Evolutionary conservation across 345 rosid species (phyloP).

Genomic region (Populus nigra): DNA sequence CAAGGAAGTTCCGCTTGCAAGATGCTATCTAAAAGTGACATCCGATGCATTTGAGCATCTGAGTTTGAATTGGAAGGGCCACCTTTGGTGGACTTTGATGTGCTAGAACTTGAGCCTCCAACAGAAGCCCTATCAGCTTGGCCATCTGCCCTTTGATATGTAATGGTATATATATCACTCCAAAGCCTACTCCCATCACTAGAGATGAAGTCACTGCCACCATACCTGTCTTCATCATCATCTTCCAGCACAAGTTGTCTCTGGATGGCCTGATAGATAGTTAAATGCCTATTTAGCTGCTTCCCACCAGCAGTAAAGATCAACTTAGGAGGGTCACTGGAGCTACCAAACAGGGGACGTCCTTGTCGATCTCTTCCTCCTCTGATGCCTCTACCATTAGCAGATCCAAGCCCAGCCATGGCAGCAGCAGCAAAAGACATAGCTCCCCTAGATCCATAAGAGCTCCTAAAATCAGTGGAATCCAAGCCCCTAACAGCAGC

Average conservation of each 20-base stretch:
- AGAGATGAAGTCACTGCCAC: conserved; percentile 70
- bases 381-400: conserved; percentile 87
- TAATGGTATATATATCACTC: conserved; percentile 86
- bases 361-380: conserved; percentile 93
- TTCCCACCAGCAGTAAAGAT: conserved; percentile 84
- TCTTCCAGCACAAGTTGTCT: conserved; percentile 85
- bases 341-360: conserved; percentile 56
- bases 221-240: conserved; percentile 88
- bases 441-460: conserved; percentile 88
- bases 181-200: conserved; percentile 90
- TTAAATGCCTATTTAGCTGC: conserved; percentile 87
- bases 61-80: conserved; percentile 43
- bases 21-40: conserved; percentile 88
- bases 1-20: conserved; percentile 89
- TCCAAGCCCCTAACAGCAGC: conserved; percentile 67
- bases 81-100: conserved; percentile 57
- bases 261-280: conserved; percentile 97
- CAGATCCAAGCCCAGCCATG: conserved; percentile 95
- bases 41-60: conserved; percentile 47
- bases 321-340: conserved; percentile 73
- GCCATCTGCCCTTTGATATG: conserved; percentile 82
- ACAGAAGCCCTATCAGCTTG: conserved; percentile 61
- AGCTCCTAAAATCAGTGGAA: conserved; percentile 62
- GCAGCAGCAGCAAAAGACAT: conserved; percentile 98
- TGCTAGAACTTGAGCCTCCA: conserved; percentile 62